Evolutionary conservation across 2,329 filamentous ascomycete species (phyloP).

Genomic region (Coniochaeta sp.): DNA sequence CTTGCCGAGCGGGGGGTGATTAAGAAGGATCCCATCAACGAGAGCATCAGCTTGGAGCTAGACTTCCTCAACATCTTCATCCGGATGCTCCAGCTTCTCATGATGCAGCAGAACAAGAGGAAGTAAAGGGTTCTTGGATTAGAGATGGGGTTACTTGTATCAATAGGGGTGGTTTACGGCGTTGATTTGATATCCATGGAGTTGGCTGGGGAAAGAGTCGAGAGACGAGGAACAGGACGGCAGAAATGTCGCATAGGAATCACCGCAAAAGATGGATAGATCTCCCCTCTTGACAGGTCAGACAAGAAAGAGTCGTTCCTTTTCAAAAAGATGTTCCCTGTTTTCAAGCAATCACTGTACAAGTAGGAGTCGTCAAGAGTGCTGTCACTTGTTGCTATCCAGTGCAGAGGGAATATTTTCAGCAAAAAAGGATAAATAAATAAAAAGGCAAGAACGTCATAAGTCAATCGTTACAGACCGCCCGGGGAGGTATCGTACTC

Average conservation of each 20-base stretch:
- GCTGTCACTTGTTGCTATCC: background rate
- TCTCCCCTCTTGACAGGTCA: background rate
- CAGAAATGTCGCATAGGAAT: background rate
- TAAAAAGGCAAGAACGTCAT: background rate
- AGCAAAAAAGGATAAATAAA: conserved; percentile 3
- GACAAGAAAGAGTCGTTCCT: background rate
- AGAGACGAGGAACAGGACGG: background rate
- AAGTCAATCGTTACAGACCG: too few species aligned
- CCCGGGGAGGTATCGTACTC: too few species aligned
- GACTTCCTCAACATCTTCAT: conserved; percentile 99
- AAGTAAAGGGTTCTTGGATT: conserved; percentile 31
- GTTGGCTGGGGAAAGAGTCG: background rate
- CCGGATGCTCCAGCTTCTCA: conserved; percentile 84
- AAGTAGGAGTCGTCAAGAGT: background rate
- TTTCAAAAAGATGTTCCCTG: background rate
- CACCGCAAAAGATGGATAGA: background rate
- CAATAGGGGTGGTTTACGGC: background rate
- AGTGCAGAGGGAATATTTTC: background rate
- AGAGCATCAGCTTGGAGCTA: conserved; percentile 87
- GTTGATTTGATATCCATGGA: background rate
- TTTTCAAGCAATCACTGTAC: background rate
- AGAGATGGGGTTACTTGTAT: background rate
- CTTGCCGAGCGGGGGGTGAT: conserved; percentile 78
- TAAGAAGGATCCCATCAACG: conserved; percentile 83
- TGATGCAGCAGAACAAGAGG: conserved; percentile 55